Evolutionary conservation across 2,329 filamentous ascomycete genomes (phyloP).

Genomic region (Pseudohalonectria lignicola): DNA sequence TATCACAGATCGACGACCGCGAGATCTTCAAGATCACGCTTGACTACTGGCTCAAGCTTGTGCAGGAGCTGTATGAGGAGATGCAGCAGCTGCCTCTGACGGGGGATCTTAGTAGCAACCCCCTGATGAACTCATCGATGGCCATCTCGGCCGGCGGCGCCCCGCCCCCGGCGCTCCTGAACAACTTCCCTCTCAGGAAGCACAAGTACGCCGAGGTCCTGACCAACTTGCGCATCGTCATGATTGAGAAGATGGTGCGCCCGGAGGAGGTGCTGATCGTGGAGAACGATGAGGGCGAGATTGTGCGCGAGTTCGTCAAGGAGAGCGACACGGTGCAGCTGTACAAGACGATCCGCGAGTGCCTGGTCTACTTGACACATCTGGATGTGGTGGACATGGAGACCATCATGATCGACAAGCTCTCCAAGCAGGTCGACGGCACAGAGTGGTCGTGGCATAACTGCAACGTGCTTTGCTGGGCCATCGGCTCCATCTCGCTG

Average conservation of each 20-base stretch:
- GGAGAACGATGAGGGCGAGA: constrained; percentile 99
- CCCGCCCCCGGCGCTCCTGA: constrained; percentile 72
- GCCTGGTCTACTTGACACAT: constrained; percentile 93
- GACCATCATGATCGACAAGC: constrained; percentile 98
- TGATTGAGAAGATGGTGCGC: constrained; percentile 99
- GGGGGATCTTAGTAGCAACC: constrained; percentile 57
- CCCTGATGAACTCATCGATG: constrained; percentile 67
- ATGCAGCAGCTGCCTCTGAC: constrained; percentile 94
- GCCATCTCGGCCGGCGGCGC: constrained; percentile 70
- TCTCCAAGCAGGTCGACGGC: constrained; percentile 89
- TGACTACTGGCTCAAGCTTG: constrained; percentile 98
- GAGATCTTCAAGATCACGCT: constrained; percentile 99
- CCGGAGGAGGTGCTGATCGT: constrained; percentile 97
- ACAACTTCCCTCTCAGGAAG: constrained; percentile 88
- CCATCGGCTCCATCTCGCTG: constrained; percentile 94
- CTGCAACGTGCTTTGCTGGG: constrained; percentile 99
- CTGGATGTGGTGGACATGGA: constrained; percentile 96
- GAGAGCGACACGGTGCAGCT: constrained; percentile 98
- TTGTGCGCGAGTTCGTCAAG: constrained; percentile 98
- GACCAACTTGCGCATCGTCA: constrained; percentile 87
- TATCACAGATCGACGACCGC: constrained; percentile 96
- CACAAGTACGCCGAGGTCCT: constrained; percentile 95
- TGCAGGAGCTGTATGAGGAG: constrained; percentile 96
- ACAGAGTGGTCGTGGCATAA: constrained; percentile 99
- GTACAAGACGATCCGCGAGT: constrained; percentile 98